phyloP scores from a whole-genome alignment of 2,329 filamentous ascomycete genomes.

The Colletotrichum sp. region DNA sequence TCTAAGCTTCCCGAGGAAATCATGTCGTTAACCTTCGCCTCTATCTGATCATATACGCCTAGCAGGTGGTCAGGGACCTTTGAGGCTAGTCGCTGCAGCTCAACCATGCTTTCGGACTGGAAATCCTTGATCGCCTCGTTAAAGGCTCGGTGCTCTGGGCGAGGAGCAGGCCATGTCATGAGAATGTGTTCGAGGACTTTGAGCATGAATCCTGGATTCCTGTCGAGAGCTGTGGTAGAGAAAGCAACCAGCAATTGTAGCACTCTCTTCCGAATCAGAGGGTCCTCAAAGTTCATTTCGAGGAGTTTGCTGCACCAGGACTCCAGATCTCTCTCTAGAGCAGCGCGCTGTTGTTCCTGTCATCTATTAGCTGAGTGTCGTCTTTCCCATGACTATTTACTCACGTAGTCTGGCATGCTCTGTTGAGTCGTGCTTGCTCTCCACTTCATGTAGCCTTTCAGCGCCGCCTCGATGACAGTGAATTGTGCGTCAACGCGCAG shows the following conservation, averaged over 20 bases:
- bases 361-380: neutral
- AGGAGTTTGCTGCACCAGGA: conserved; percentile 77
- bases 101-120: conserved; percentile 82
- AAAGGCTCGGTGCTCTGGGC: conserved; percentile 74
- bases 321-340: conserved; percentile 69
- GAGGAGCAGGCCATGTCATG: conserved; percentile 77
- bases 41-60: conserved; percentile 85
- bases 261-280: conserved; percentile 80
- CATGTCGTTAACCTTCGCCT: conserved; percentile 82
- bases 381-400: neutral
- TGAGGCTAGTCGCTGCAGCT: conserved; percentile 86
- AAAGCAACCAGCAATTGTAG: conserved; percentile 85
- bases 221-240: conserved; percentile 80
- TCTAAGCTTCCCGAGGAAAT: conserved; percentile 75
- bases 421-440: conserved; percentile 34
- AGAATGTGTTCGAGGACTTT: conserved; percentile 92
- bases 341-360: conserved; percentile 54
- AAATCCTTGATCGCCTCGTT: conserved; percentile 91
- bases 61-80: conserved; percentile 92
- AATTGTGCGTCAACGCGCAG: conserved; percentile 88
- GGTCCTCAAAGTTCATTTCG: conserved; percentile 79
- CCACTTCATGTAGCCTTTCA: conserved; percentile 92
- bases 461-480: conserved; percentile 83
- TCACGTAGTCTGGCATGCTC: conserved; percentile 20
- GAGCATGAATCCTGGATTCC: conserved; percentile 81